Evolutionary conservation across 306 rosid genomes (phyloP), one percentile per base, ranked within the genome.

Genomic region (Cucumis melo): DNA sequence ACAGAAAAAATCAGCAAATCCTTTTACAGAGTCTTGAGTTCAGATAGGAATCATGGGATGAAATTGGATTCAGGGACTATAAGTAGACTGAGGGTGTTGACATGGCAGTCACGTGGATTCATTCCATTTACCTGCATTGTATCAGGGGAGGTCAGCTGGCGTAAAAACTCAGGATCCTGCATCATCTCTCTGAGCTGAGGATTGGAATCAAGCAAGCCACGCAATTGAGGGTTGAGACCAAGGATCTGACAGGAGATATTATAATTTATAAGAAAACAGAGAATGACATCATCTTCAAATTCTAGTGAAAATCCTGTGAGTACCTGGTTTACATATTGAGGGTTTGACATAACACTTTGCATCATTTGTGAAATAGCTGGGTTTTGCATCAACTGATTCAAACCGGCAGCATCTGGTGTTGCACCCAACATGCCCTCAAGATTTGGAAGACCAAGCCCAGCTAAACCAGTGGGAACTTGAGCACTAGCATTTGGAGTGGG

Each of bases 361-460:
- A 88, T 87, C 89, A 92, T 87, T 76, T 86, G 96, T 59, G 93
- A 92, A 82, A 92, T 78, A 74, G 93, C 93, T 78, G 97, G 97
- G 75, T 92, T 92, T 81, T 92, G 96, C 90, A 90, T 80, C 78
- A 89, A 73, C 81, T 92, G 96, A 83, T 85, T 83, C 85, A 92
- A 38, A 64, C 71, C 71, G 80, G 83, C 73, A 61, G 90, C 42
- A 83, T 90, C 97, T 24, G 87, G 92, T 87, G 84, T 79, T n/a
- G 85, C 84, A 79, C 88, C 88, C 67, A 88, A 2, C 88, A 85
- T 77, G 71, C 87, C 89, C 77, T 90, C 93, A 39, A 86, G 81
- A 81, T 89, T 89, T 34, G 89, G 93, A 74, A 90, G 74, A 81
- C 88, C 87, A 79, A 82, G 73, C 62, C 96, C 95, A 50, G 89